Base-by-base conservation (phyloP, 2,329 filamentous ascomycete species). In the Aspergillus sp. region DNA sequence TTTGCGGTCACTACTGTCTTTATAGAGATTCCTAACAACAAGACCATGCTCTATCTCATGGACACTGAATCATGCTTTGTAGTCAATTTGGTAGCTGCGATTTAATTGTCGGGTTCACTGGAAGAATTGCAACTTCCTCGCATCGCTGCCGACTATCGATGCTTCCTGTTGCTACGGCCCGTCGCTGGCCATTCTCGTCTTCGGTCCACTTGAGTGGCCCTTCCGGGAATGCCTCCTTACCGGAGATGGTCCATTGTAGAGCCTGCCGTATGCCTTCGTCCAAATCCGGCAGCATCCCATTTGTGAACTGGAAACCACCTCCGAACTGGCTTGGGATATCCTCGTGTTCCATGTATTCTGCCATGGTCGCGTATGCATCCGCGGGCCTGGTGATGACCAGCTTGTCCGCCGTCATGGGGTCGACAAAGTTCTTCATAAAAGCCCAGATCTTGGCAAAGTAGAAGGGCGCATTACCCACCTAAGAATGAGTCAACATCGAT, bases 401-500 rank as follows among this genome's bases (percentile, higher is more conserved):
- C 43, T 72, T 72, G 0, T 63, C 61, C 10, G 69, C 70, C 2
- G 70, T 72, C 13, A 62, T 48, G 2, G 67, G 67, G 19, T 72
- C 68, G n/a, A 72, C 55, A 53, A 64, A 68, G 12, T 58, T 59
- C 51, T 69, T 70, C 5, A 72, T 17, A 12, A 67, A 51, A 15
- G 57, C 65, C 70, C 70, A 72, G 8, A 72, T 60, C 1, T 48
- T 62, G 3, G 60, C 19, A n/a, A 71, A 67, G 38, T 68, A 70
- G 5, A 63, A 63, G 7, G 70, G 64, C 5, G 64, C 60, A 50
- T 71, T 72, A 55, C 70, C 71, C 15, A 69, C 56, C 69, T 72
- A 17, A 9, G 0, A 30, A 30, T 4, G 2, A n/a, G 50, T 55
- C 15, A 36, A 51, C 12, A 32, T 25, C 5, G 12, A 6, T 15